Conservation (phyloP, 1,284 basidiomycete genomes). For the Taiwanofungus camphoratus region DNA sequence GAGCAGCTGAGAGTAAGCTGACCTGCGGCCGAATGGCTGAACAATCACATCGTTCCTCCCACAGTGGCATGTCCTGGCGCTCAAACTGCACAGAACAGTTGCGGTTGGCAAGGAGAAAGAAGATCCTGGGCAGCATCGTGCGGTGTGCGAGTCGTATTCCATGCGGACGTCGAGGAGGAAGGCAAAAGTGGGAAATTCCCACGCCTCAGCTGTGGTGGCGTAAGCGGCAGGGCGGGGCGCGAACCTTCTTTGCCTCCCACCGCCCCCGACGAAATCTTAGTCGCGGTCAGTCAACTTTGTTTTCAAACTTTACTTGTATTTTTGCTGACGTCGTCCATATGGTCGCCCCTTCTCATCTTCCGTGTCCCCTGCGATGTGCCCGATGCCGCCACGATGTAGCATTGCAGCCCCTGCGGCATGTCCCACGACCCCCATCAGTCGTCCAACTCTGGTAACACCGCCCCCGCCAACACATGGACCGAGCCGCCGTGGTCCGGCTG, state of each 20-base stretch:
- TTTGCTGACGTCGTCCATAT: constrained; percentile 16
- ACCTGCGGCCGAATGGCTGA: no score
- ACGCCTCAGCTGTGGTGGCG: constrained; percentile 19
- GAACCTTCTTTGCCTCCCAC: constrained; percentile 26
- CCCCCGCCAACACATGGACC: constrained; percentile 50
- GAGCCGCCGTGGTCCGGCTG: constrained; percentile 88
- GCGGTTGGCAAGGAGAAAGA: no score
- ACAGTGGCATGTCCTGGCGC: no score
- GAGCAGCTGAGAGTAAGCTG: no score
- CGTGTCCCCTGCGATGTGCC: constrained; percentile 8
- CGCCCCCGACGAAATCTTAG: constrained; percentile 25
- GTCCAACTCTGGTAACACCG: constrained; percentile 13
- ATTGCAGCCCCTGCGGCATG: constrained; percentile 21
- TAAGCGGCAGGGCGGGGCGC: constrained; percentile 23
- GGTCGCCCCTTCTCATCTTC: constrained; percentile 10
- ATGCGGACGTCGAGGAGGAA: constrained; percentile 9
- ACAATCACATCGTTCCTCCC: no score
- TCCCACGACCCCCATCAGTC: constrained; percentile 26
- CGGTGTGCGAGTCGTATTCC: no score
- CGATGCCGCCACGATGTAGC: constrained; percentile 5
- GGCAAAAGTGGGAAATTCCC: constrained; percentile 12
- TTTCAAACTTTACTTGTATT: constrained; percentile 22
- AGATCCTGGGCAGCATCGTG: no score
- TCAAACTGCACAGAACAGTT: no score
- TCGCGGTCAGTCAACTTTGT: constrained; percentile 29